Percentiles rank a stretch among this genome's conserved stretches.
phyloP scores from a whole-genome alignment of 164 flowering plant genomes.

The Chloranthus sessilifolius region DNA sequence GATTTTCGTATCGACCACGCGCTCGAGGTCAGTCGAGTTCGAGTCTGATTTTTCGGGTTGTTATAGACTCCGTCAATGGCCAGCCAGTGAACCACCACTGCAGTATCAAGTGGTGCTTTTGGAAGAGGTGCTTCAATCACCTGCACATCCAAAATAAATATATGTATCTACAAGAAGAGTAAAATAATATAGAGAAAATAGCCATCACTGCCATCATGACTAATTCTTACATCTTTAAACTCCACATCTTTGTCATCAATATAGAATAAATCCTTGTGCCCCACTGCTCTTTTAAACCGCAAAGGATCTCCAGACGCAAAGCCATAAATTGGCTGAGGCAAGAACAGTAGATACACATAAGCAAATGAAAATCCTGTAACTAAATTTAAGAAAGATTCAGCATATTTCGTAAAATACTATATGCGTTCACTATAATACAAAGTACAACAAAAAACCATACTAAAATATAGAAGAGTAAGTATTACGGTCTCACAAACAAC shows the following conservation, averaged over 20 bases:
- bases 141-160: slow-evolving; percentile 29
- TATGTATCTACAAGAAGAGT: neutral
- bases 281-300: slow-evolving; percentile 80
- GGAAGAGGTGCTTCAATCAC: slow-evolving; percentile 95
- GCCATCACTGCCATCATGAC: neutral
- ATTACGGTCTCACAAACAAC: too few species aligned
- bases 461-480: too few species aligned
- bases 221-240: slow-evolving; percentile 67
- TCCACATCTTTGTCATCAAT: slow-evolving; percentile 89
- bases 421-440: too few species aligned
- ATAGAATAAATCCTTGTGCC: slow-evolving; percentile 80
- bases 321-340: slow-evolving; percentile 83
- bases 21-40: too few species aligned
- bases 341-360: slow-evolving; percentile 11
- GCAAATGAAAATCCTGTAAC: slow-evolving; percentile 8
- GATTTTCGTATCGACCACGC: too few species aligned
- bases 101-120: slow-evolving; percentile 86
- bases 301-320: slow-evolving; percentile 72
- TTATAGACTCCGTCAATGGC: slow-evolving; percentile 99
- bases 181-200: neutral
- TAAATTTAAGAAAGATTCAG: slow-evolving; percentile 4
- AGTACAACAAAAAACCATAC: too few species aligned
- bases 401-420: too few species aligned
- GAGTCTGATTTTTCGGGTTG: too few species aligned
- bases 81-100: slow-evolving; percentile 82